Evolutionary conservation across 2,329 filamentous ascomycete species (phyloP), one percentile per base, ranked within the genome.

Genomic region (Amesomyces nigricolor): DNA sequence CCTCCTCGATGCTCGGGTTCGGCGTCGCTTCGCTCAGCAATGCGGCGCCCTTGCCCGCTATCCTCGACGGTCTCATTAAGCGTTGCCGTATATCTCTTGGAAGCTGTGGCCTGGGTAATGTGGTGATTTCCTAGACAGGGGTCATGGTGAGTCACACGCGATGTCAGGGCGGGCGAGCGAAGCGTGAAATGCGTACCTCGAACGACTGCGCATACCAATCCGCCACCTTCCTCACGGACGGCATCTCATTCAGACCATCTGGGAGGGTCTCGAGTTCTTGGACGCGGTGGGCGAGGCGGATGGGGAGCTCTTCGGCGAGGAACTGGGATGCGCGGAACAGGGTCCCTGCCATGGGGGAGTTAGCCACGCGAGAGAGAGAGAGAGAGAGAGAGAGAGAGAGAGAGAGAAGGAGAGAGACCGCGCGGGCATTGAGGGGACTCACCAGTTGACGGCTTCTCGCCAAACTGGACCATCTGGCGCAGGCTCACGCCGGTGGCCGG

Each of bases 171-270:
- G 4, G n/a, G 47, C 14, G 5, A 42, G 0, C 49, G 51, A 47
- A 50, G 51, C 51, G 54, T 81, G 65, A 46, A 50, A 51, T 52
- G 54, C 81, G 65, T 81, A 96, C 91, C 84, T 99, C 94, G 68
- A 99, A 99, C 50, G 94, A 99, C 76, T 99, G 94, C 61, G 92
- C 94, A 72, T 99, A 99, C 94, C 94, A 99, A 68, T 97, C 91
- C 71, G 91, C 88, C 63, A 99, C 94, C 67, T 87, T 90, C 71
- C 87, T 86, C 63, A 99, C 96, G 10, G 94, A 97, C 39, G 91
- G 89, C 94, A 99, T 97, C 64, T 97, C 91, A 70, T 90, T 96
- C 59, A 99, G 82, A 54, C 94, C 94, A 80, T 99, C 94, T 37
- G 94, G 94, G 2, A 99, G 78, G 67, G 90, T 88, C 59, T 88